Conservation (phyloP, 225 moss, liverwort and hornwort species). For the Anthoceros angustus region DNA sequence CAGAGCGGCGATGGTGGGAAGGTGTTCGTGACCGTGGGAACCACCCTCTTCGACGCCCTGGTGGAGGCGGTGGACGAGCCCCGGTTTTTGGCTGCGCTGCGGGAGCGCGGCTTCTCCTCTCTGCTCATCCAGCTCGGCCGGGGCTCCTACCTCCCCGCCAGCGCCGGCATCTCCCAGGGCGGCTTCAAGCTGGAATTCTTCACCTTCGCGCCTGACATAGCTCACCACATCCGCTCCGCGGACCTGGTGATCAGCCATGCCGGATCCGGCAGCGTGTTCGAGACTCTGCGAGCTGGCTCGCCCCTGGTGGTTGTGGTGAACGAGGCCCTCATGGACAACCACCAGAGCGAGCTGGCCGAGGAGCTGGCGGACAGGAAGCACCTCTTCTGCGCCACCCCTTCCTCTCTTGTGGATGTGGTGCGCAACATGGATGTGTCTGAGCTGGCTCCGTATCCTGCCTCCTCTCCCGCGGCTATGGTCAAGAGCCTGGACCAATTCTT, state of each 20-base stretch:
- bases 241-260: slow-evolving; percentile 62
- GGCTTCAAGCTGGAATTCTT: slow-evolving; percentile 40
- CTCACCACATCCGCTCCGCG: slow-evolving; percentile 36
- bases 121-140: slow-evolving; percentile 51
- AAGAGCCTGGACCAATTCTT: slow-evolving; percentile 51
- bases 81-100: slow-evolving; percentile 37
- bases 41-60: slow-evolving; percentile 71
- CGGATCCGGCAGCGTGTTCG: slow-evolving; percentile 91
- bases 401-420: slow-evolving; percentile 43
- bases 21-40: slow-evolving; percentile 83
- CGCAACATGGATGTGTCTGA: slow-evolving; percentile 32
- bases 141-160: slow-evolving; percentile 30
- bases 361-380: slow-evolving; percentile 52
- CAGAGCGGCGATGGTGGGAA: slow-evolving; percentile 17
- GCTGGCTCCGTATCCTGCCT: slow-evolving; percentile 47
- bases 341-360: slow-evolving; percentile 78
- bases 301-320: slow-evolving; percentile 82
- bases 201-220: slow-evolving; percentile 36
- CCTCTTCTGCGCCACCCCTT: slow-evolving; percentile 65
- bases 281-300: slow-evolving; percentile 32
- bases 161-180: slow-evolving; percentile 28
- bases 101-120: slow-evolving; percentile 42
- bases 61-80: slow-evolving; percentile 56
- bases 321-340: slow-evolving; percentile 89
- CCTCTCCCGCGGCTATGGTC: slow-evolving; percentile 47